These are phyloP conservation scores for Monilinia vaccinii-corymbosi DNA, from an alignment of 2,329 filamentous ascomycete genomes.

Conservation along the genomic window DNA sequence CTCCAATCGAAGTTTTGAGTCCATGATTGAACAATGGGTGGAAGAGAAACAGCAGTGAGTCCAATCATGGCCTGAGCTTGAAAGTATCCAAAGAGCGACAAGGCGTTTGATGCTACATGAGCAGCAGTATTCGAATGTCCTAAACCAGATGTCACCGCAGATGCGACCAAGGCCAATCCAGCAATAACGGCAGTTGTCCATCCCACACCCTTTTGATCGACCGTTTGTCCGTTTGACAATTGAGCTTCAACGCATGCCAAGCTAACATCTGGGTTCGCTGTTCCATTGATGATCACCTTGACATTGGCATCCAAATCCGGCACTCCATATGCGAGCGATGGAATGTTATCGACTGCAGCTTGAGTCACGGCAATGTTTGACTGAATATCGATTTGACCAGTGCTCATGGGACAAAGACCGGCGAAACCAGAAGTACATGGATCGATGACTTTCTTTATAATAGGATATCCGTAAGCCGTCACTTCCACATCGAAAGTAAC, in stretches of 20 bases:
- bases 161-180: constrained; percentile 72
- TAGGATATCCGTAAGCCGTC: constrained; percentile 72
- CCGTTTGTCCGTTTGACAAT: constrained; percentile 86
- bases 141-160: constrained; percentile 79
- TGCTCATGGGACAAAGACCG: constrained; percentile 85
- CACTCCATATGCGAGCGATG: constrained; percentile 77
- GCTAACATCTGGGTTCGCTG: constrained; percentile 43
- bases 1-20: constrained; percentile 98
- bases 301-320: constrained; percentile 87
- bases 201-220: constrained; percentile 78
- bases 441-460: constrained; percentile 58
- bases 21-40: constrained; percentile 85
- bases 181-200: constrained; percentile 87
- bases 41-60: constrained; percentile 70
- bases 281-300: constrained; percentile 69
- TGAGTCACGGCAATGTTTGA: constrained; percentile 56
- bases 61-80: constrained; percentile 89
- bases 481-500: constrained; percentile 70
- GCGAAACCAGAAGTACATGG: constrained; percentile 61
- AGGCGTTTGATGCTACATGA: constrained; percentile 85
- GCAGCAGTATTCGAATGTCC: constrained; percentile 91
- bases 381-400: constrained; percentile 68
- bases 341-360: constrained; percentile 55
- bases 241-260: constrained; percentile 82
- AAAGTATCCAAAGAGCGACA: constrained; percentile 93